phyloP scores from a whole-genome alignment of 2,329 filamentous ascomycete species.

The Ampelomyces quisqualis region DNA sequence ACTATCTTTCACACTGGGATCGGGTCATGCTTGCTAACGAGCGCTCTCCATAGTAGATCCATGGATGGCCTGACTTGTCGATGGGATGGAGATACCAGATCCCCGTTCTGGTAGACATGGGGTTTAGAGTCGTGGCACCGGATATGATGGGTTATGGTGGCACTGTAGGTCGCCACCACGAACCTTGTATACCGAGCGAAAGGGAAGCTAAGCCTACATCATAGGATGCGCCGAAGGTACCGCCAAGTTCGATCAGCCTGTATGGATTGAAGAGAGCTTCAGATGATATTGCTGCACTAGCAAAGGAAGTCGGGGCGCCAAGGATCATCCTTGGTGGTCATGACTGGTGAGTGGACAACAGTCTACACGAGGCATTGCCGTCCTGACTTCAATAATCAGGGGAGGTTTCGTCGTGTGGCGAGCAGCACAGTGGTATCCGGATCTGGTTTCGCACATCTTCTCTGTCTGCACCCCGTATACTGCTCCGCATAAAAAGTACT shows the following conservation, averaged over 20 bases:
- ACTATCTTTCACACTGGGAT: conserved; percentile 2
- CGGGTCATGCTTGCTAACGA: no score
- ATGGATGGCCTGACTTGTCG: conserved; percentile 81
- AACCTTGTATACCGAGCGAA: no score
- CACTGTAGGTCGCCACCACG: conserved; percentile 57
- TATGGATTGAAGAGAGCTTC: conserved; percentile 71
- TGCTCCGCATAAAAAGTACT: conserved; percentile 55
- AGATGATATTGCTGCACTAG: conserved; percentile 73
- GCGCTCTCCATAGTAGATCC: no score
- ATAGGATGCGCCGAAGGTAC: conserved; percentile 51
- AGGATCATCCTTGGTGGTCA: conserved; percentile 82
- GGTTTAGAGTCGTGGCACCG: conserved; percentile 76
- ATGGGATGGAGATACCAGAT: conserved; percentile 91
- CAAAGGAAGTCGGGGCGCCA: conserved; percentile 56
- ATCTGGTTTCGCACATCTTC: conserved; percentile 73
- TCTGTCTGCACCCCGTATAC: conserved; percentile 73
- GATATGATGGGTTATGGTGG: conserved; percentile 86
- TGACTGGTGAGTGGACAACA: conserved; percentile 64
- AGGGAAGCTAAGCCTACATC: conserved; percentile 16
- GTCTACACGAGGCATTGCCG: background rate
- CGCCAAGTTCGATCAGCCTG: conserved; percentile 60
- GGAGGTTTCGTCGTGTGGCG: conserved; percentile 78
- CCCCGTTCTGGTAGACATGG: conserved; percentile 69
- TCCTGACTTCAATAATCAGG: conserved; percentile 44
- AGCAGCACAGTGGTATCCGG: conserved; percentile 66